phyloP scores from a whole-genome alignment of 2,329 filamentous ascomycete species.

The Aureobasidium vineae region DNA sequence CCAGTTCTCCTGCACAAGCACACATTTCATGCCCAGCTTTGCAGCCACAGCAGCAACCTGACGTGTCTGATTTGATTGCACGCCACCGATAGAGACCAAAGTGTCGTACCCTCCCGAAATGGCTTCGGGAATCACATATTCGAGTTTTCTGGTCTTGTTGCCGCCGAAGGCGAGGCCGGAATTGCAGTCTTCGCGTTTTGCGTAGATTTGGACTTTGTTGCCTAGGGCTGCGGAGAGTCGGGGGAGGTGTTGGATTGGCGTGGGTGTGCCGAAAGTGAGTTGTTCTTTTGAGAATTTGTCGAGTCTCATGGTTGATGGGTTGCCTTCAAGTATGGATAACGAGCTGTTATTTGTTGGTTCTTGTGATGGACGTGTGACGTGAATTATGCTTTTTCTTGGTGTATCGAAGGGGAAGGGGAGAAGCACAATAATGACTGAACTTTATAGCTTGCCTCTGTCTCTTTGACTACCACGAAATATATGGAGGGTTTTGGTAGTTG shows the following conservation, averaged over 20 bases:
- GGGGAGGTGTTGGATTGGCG: conserved; percentile 65
- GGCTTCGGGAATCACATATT: conserved; percentile 41
- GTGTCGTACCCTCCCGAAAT: conserved; percentile 34
- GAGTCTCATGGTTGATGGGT: conserved; percentile 19
- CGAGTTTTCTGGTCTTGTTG: conserved; percentile 44
- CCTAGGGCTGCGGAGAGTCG: conserved; percentile 62
- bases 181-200: conserved; percentile 66
- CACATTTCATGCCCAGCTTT: conserved; percentile 37
- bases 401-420: no score
- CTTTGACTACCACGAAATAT: not conserved
- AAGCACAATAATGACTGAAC: not conserved
- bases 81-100: conserved; percentile 41
- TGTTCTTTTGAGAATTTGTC: conserved; percentile 53
- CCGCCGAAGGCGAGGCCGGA: conserved; percentile 41
- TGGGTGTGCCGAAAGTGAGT: conserved; percentile 63
- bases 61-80: conserved; percentile 43
- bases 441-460: not conserved
- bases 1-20: conserved; percentile 38
- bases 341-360: not conserved
- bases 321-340: not conserved
- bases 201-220: conserved; percentile 62
- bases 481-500: not conserved
- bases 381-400: not conserved
- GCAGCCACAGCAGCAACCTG: conserved; percentile 40
- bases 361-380: no score